Percentiles rank a stretch among this genome's conserved stretches.
These are phyloP conservation scores for Stachybotrys chlorohalonatus DNA, from an alignment of 2,329 filamentous ascomycete species.

Conservation along the genomic window DNA sequence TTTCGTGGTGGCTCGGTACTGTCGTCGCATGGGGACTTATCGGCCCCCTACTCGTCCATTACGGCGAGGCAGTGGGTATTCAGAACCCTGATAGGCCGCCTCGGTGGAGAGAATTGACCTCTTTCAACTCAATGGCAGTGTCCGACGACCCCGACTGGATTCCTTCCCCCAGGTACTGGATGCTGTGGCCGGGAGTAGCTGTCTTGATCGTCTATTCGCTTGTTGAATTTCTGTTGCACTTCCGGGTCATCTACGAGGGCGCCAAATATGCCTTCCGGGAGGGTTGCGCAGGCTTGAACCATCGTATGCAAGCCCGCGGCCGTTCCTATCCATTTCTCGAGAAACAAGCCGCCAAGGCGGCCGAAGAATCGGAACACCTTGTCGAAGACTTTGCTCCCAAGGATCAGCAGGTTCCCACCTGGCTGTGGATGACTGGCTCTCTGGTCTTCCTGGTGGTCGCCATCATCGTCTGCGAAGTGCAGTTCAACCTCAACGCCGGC, in stretches of 20 bases:
- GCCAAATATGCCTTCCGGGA: constrained; percentile 22
- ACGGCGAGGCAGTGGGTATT: constrained; percentile 42
- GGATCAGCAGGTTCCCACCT: constrained; percentile 39
- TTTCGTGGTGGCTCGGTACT: constrained; percentile 48
- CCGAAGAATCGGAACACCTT: constrained; percentile 17
- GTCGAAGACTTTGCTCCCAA: constrained; percentile 30
- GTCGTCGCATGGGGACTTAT: constrained; percentile 48
- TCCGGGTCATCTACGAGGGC: constrained; percentile 25
- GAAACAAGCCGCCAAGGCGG: constrained; percentile 22
- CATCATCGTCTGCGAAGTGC: constrained; percentile 38
- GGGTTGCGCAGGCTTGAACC: constrained; percentile 19
- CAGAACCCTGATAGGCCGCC: constrained; percentile 8
- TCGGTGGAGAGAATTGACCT: constrained; percentile 19
- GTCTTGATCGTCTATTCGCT: constrained; percentile 31
- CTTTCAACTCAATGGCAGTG: constrained; percentile 21
- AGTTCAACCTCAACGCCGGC: constrained; percentile 48
- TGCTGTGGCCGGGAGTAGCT: constrained; percentile 35
- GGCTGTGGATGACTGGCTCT: constrained; percentile 42
- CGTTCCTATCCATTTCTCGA: constrained; percentile 22
- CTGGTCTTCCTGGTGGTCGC: constrained; percentile 41
- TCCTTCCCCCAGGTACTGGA: constrained; percentile 31
- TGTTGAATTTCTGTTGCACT: constrained; percentile 30
- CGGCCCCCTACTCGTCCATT: constrained; percentile 34
- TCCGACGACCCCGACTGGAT: constrained; percentile 16
- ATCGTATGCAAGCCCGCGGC: constrained; percentile 18